Evolutionary conservation across 148 eudicot species (phyloP), one percentile per base, ranked within the genome.

Genomic region (Camellia japonica): DNA sequence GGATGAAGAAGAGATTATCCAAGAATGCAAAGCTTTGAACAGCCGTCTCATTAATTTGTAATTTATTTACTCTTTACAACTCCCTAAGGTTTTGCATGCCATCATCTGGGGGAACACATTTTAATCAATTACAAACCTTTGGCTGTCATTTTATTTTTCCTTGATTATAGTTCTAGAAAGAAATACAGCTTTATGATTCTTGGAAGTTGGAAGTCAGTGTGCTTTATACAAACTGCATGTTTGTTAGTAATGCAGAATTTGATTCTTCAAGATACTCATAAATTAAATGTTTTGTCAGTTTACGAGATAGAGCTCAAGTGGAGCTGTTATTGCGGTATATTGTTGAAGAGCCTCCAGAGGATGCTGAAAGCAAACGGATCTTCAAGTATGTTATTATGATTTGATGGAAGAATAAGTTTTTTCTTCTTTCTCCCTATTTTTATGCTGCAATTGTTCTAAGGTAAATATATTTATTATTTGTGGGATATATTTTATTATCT

Each of bases 11-110:
- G 99, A 96, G 85, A 93, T 96, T 75, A 96, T 96, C 65, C 98
- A 96, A 89, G 99, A 96, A 88, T 96, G 99, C 98, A 96, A 96
- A 87, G 94, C 98, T 66, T 86, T 93, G 71, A 96, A 96, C 80
- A 93, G 97, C 75, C 98, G 99, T 69, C 92, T 96, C 70, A 96
- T 96, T 76, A 96, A 96, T 86, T 93, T 96, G 99, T 96, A 96
- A 87, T 75, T 78, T 58, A 20, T 56, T 19, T 44, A 68, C 44
- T 30, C 42, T 66, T 16, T 6, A 43, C 43, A 61, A 68, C 79
- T 47, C 58, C 0, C 64, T 63, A 6, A 46, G 51, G 41, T 67
- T 43, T 78, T 60, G 14, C 51, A 59, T 74, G 15, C 12, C 41
- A 59, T 55, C 68, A 16, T 46, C 6, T 3, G 38, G 65, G 18